Conservation (phyloP, 179 eudicot species). For the Amaranthus tricolor region DNA sequence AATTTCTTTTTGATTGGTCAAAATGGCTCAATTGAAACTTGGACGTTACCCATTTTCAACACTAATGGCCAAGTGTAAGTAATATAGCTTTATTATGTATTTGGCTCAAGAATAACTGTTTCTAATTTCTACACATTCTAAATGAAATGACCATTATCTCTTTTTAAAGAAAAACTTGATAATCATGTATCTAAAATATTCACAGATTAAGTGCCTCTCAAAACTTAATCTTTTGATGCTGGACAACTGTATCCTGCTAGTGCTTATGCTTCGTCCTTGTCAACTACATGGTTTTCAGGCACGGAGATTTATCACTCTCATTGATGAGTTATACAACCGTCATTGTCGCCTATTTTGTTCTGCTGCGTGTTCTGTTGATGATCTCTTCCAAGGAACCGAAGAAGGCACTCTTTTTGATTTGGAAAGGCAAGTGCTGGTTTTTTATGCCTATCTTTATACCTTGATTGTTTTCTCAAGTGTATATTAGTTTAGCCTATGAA, state of each 20-base stretch:
- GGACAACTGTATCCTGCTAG: neutral
- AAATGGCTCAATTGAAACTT: neutral
- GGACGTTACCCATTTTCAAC: neutral
- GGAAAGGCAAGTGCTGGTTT: constrained; percentile 59
- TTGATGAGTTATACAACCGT: constrained; percentile 92
- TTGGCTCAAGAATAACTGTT: neutral
- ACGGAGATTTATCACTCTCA: constrained; percentile 86
- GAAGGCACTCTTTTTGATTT: constrained; percentile 90
- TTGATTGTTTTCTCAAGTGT: neutral
- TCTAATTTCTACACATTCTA: neutral
- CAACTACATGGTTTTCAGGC: constrained; percentile 52
- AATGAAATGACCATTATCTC: neutral
- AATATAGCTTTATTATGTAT: neutral
- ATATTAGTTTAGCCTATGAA: neutral
- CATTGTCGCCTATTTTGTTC: constrained; percentile 78
- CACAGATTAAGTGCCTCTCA: neutral
- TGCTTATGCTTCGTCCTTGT: neutral
- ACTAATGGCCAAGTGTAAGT: neutral
- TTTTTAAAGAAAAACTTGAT: too few species aligned
- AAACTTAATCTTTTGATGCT: neutral
- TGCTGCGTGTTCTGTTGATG: constrained; percentile 83
- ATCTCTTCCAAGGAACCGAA: constrained; percentile 93
- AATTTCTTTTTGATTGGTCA: neutral
- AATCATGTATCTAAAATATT: too few species aligned
- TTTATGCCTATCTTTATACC: constrained; percentile 12